Evolutionary conservation across 148 eudicot genomes (phyloP), one percentile per base, ranked within the genome.

Genomic region (Amaranthus palmeri): DNA sequence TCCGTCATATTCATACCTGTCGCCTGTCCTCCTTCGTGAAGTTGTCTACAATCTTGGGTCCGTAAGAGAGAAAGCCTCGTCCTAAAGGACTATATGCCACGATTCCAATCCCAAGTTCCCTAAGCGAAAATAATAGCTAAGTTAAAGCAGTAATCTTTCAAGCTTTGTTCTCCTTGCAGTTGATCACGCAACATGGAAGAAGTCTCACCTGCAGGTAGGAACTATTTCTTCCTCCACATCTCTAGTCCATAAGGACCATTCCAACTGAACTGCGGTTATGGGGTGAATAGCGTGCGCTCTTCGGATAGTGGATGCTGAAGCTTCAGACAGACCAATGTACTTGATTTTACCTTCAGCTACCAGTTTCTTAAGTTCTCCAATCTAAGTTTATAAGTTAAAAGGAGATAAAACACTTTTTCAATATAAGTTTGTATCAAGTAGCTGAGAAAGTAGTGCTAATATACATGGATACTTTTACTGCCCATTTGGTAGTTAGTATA

Each of bases 11-110:
- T 25, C 36, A 55, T 3, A 68, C 60, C 60, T 68, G 55, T 6
- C 60, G 71, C 3, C 55, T 3, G 15, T 68, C 59, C 45, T 54
- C 56, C 18, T 68, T 15, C 4, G 49, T 41, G 4, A 41, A 54
- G 71, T 41, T 68, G 49, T 68, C 71, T 5, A 68, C 45, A 40
- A 78, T 13, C 0, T 68, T 72, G 3, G 77, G 72, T 41, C 81
- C 81, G 13, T 36, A 43, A 6, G 76, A 72, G 13, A 78, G 63
- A 17, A 25, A 25, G 36, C 36, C 36, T 25, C 36, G 36, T 25
- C 74, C 79, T 3, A 76, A 68, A 69, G 79, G 79, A 51, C 79
- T 69, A 41, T 60, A 75, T 15, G 73, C 57, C 10, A 76, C 79
- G 54, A 76, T 76, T 63, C 69, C 79, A 18, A 70, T 76, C 9